Percentiles rank a stretch among this genome's conserved stretches.
These are phyloP conservation scores for Austropuccinia psidii DNA, from an alignment of 1,284 basidiomycete species.

Conservation along the genomic window DNA sequence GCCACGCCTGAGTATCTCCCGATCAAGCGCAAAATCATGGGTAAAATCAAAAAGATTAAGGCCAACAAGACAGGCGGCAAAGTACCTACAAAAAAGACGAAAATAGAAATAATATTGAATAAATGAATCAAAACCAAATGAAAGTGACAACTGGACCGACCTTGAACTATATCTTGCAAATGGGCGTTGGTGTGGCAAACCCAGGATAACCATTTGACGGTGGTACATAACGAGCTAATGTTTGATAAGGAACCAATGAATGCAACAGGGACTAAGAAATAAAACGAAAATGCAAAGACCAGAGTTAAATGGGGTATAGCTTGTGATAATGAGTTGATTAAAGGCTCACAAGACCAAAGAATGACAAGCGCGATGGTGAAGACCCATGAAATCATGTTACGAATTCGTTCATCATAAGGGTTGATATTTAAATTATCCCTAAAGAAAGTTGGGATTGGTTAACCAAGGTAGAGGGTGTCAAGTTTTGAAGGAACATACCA, in stretches of 20 bases:
- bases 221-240: constrained; percentile 61
- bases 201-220: constrained; percentile 70
- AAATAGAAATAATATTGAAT: constrained; percentile 66
- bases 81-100: constrained; percentile 81
- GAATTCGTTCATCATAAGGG: constrained; percentile 72
- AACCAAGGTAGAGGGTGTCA: neutral
- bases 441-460: neutral
- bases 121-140: neutral
- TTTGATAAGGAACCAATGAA: constrained; percentile 83
- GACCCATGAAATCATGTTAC: constrained; percentile 52
- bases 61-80: constrained; percentile 77
- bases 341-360: constrained; percentile 53
- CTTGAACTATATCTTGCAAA: constrained; percentile 17
- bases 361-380: constrained; percentile 59
- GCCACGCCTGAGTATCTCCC: constrained; percentile 73
- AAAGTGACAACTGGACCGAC: neutral
- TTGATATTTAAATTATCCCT: constrained; percentile 67
- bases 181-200: constrained; percentile 56
- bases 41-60: constrained; percentile 81
- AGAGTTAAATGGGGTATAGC: neutral
- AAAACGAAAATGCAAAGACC: neutral
- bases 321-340: neutral
- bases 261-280: constrained; percentile 46
- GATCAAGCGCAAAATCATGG: constrained; percentile 64
- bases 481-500: constrained; percentile 53